phyloP scores from a whole-genome alignment of 192 early-diverging fungal genomes.

The Backusella parvicylindrica region DNA sequence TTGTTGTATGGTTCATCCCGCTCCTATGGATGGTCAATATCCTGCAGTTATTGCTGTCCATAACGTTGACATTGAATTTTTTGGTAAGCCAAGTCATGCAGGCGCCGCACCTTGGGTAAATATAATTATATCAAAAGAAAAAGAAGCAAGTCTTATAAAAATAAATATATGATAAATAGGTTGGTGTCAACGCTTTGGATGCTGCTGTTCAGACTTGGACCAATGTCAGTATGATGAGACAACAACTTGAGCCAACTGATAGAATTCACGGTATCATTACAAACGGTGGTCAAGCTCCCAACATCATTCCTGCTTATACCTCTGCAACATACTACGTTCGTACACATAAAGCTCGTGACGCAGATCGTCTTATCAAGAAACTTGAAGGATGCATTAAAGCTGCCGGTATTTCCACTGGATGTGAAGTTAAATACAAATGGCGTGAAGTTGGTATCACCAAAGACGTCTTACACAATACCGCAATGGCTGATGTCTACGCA shows the following conservation, averaged over 20 bases:
- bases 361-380: constrained; percentile 48
- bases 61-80: constrained; percentile 55
- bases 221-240: constrained; percentile 62
- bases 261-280: constrained; percentile 75
- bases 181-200: constrained; percentile 77
- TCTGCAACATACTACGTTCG: constrained; percentile 56
- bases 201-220: constrained; percentile 64
- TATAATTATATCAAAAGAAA: constrained; percentile 36
- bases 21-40: constrained; percentile 48
- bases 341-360: constrained; percentile 42
- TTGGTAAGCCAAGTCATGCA: constrained; percentile 71
- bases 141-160: no score
- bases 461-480: constrained; percentile 46
- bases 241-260: constrained; percentile 63
- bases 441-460: constrained; percentile 30
- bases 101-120: constrained; percentile 37
- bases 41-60: constrained; percentile 32
- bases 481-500: constrained; percentile 32
- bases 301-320: constrained; percentile 67
- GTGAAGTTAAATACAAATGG: constrained; percentile 52
- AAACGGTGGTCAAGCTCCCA: constrained; percentile 61
- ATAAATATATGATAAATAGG: constrained; percentile 30
- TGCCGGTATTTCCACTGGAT: constrained; percentile 67
- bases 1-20: constrained; percentile 81
- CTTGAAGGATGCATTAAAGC: constrained; percentile 57